Base-by-base conservation (phyloP, 495 filamentous ascomycete genomes). In the Penicillium mononematosum region DNA sequence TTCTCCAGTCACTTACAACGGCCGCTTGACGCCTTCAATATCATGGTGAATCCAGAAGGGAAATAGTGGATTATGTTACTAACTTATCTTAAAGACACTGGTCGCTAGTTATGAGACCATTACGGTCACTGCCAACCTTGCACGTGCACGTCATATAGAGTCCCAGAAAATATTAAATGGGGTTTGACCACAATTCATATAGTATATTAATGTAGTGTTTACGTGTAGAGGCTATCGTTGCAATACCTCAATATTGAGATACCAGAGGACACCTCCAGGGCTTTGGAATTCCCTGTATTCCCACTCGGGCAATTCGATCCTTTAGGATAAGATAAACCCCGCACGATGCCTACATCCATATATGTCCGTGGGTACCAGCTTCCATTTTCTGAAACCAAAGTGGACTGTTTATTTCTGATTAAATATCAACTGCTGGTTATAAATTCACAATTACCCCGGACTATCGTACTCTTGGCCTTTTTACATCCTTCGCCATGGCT, bases 271-370 rank as follows among this genome's bases (percentile, higher is more conserved):
- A 29, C 6, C 27, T 29, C 6, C 6, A 29, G 27, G 7, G 7
- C 27, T 29, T 29, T 29, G 27, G 20, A 12, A 20, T 29, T 29
- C n/a, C 20, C 14, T 45, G 29, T 51, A n/a, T 27, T 55, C 64
- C 59, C 41, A 62, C 43, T 49, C 0, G 53, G 62, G 64, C 58
- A 67, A 20, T 20, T 59, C 36, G 38, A 64, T 22, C 58, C 44
- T 17, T 38, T 20, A n/a, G 31, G 53, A 62, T 55, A 61, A 64
- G 58, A 67, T 60, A 58, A 51, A 65, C 65, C 65, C 65, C 65
- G 65, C 65, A 58, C 53, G 17, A 20, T 17, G n/a, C n/a, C 43
- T 16, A 20, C 4, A 14, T 29, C 48, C 24, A 49, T 20, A 24
- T 19, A 49, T 16, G 22, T 24, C 22, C 22, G 4, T 24, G 24